Percentiles rank a stretch among this genome's conserved stretches.
phyloP scores from a whole-genome alignment of 306 rosid species.

The Chamaecrista fasciculata region DNA sequence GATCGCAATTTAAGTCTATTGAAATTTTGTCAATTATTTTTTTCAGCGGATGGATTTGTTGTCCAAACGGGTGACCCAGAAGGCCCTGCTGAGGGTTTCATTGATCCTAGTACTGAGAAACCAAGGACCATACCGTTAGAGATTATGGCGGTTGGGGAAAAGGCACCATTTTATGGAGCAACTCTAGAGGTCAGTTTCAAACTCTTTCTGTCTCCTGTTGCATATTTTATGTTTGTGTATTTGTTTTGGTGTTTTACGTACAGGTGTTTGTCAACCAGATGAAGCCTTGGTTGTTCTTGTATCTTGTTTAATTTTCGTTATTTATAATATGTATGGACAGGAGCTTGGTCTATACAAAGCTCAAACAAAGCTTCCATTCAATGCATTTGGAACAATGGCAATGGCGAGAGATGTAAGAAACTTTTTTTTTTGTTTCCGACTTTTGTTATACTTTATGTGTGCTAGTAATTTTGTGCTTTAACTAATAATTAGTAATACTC shows the following conservation, averaged over 20 bases:
- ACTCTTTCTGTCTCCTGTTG: conserved; percentile 2
- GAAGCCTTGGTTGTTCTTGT: not conserved
- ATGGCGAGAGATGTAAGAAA: conserved; percentile 94
- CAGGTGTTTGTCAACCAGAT: not conserved
- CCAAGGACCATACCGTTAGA: conserved; percentile 80
- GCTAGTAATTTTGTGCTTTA: not conserved
- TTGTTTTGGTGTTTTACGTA: conserved; percentile 6
- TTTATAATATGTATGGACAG: conserved; percentile 42
- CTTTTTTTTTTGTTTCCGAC: not conserved
- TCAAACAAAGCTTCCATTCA: conserved; percentile 94
- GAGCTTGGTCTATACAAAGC: conserved; percentile 99
- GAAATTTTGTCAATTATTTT: conserved; percentile 9
- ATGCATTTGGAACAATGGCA: conserved; percentile 99
- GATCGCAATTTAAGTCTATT: conserved; percentile 11
- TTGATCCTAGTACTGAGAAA: conserved; percentile 96
- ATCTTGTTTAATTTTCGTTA: conserved; percentile 10
- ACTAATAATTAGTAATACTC: not conserved
- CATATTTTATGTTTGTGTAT: conserved; percentile 2
- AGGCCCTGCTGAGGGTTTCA: conserved; percentile 99
- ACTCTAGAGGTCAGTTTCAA: conserved; percentile 77
- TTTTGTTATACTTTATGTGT: not conserved
- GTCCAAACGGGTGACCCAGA: conserved; percentile 99
- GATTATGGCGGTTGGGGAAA: conserved; percentile 73
- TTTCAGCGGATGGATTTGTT: conserved; percentile 91
- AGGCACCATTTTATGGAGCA: conserved; percentile 80